A percentile compares a stretch with the other conserved stretches of the same genome.
phyloP scores from a whole-genome alignment of 129 eudicot genomes.

The Rutidosis leptorrhynchoides region DNA sequence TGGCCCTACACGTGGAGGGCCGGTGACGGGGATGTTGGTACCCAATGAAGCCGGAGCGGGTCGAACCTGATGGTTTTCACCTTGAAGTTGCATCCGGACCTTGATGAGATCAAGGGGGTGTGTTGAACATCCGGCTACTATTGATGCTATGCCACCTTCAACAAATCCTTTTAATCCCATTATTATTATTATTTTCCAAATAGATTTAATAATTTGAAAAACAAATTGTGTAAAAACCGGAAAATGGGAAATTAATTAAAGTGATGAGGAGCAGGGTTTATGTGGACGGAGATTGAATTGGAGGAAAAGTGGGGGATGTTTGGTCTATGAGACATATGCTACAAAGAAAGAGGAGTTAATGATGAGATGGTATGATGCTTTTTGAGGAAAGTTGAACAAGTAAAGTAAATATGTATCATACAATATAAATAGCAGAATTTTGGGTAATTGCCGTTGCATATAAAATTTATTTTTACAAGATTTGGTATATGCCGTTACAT shows the following conservation, averaged over 20 bases:
- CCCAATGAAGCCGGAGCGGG: neutral
- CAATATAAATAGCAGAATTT: neutral
- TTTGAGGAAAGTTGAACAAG: slow-evolving; percentile 7
- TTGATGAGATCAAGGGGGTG: slow-evolving; percentile 19
- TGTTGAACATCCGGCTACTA: slow-evolving; percentile 13
- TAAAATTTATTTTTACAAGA: neutral
- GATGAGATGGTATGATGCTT: neutral
- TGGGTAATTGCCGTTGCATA: slow-evolving; percentile 7
- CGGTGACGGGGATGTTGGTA: neutral
- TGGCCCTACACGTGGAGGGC: slow-evolving; percentile 14
- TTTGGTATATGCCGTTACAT: neutral
- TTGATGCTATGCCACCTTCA: slow-evolving; percentile 20
- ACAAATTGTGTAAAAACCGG: neutral
- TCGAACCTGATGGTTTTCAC: neutral
- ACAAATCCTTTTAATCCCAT: slow-evolving; percentile 18
- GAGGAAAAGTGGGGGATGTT: slow-evolving; percentile 1
- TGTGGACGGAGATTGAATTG: neutral
- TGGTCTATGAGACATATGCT: neutral
- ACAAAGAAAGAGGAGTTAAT: slow-evolving; percentile 1
- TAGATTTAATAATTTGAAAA: neutral
- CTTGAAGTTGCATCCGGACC: slow-evolving; percentile 16
- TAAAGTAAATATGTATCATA: slow-evolving; percentile 9
- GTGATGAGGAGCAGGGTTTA: neutral
- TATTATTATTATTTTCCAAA: neutral
- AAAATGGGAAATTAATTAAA: neutral